Percentiles rank a stretch among this genome's conserved stretches.
Evolutionary conservation across 179 eudicot species (phyloP).

Genomic region (Beta corolliflora): DNA sequence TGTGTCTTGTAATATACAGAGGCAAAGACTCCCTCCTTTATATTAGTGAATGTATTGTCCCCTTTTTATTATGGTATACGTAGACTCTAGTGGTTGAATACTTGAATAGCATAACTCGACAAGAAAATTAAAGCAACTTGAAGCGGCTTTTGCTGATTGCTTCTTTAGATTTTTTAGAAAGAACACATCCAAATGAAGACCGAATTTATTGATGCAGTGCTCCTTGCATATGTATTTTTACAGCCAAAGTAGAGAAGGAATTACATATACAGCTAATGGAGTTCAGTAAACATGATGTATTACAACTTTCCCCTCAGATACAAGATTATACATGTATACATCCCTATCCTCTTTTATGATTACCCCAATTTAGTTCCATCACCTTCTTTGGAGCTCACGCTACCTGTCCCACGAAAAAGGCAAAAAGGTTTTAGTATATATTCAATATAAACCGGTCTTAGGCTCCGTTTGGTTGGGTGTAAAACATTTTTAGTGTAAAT

Average conservation of each 20-base stretch:
- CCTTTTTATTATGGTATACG: not conserved
- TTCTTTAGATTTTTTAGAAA: not conserved
- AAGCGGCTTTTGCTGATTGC: not conserved
- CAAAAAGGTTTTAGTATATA: not conserved
- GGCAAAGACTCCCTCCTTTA: not conserved
- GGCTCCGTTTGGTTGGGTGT: too few species aligned
- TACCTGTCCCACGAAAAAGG: constrained; percentile 10
- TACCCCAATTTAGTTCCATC: not conserved
- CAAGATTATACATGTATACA: constrained; percentile 25
- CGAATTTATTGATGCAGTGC: constrained; percentile 23
- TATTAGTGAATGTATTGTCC: not conserved
- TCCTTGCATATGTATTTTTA: constrained; percentile 24
- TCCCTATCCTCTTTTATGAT: constrained; percentile 9
- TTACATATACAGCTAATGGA: constrained; percentile 26
- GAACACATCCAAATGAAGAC: not conserved
- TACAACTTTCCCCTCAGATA: not conserved
- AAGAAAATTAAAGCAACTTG: not conserved
- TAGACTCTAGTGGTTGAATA: not conserved
- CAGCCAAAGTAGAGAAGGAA: constrained; percentile 15
- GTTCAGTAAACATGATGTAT: constrained; percentile 17
- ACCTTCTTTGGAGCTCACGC: constrained; percentile 8
- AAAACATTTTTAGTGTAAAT: too few species aligned
- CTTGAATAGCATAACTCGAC: not conserved
- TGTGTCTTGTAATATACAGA: not conserved
- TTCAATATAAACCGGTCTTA: too few species aligned